phyloP scores from a whole-genome alignment of 2,329 filamentous ascomycete species.

The Whalleya microplaca region DNA sequence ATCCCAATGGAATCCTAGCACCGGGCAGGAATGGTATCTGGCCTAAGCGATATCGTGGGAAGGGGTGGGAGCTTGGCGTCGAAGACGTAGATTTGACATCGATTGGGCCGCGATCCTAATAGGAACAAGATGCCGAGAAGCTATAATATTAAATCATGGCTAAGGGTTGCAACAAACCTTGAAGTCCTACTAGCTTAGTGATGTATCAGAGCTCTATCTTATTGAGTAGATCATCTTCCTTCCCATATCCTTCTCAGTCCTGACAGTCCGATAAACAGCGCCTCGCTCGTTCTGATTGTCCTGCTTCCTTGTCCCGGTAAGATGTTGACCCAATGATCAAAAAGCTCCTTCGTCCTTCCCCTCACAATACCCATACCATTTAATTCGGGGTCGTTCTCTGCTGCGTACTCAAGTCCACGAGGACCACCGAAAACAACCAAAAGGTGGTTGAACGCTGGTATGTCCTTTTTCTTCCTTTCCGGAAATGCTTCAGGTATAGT shows the following conservation, averaged over 20 bases:
- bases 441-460: constrained; percentile 66
- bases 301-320: constrained; percentile 80
- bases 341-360: constrained; percentile 68
- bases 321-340: constrained; percentile 85
- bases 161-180: not conserved
- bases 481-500: constrained; percentile 53
- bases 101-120: constrained; percentile 19
- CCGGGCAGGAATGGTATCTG: constrained; percentile 44
- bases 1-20: constrained; percentile 45
- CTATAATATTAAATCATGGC: constrained; percentile 4
- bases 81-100: constrained; percentile 25
- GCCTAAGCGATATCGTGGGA: constrained; percentile 37
- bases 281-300: constrained; percentile 83
- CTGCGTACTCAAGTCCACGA: constrained; percentile 76
- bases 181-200: not conserved
- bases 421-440: constrained; percentile 82
- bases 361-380: constrained; percentile 65
- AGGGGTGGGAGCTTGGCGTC: constrained; percentile 36
- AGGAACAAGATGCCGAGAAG: not conserved
- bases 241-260: constrained; percentile 64
- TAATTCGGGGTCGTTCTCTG: constrained; percentile 62
- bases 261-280: constrained; percentile 75
- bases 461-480: constrained; percentile 40
- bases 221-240: constrained; percentile 19
- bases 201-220: not conserved